Percentiles rank a stretch among this genome's conserved stretches.
Evolutionary conservation across 352 stramenopile species (phyloP).

Genomic region (Pythium volutum): DNA sequence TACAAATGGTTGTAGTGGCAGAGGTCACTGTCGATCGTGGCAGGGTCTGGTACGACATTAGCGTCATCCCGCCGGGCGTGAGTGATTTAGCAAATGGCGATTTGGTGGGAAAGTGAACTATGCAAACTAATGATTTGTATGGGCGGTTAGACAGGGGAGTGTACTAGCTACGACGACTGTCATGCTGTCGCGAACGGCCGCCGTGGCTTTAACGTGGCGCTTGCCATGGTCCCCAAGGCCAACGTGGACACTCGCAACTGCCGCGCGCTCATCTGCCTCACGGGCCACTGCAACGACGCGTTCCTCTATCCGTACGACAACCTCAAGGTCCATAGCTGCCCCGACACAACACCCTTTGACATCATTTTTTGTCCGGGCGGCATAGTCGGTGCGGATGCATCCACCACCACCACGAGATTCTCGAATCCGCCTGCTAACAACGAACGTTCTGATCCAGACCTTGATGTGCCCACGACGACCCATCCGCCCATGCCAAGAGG

Average conservation of each 20-base stretch:
- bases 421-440: conserved; percentile 2
- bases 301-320: conserved; percentile 34
- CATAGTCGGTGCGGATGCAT: not conserved
- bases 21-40: conserved; percentile 22
- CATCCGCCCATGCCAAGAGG: not conserved
- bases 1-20: conserved; percentile 19
- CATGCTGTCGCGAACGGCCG: conserved; percentile 13
- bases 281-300: conserved; percentile 25
- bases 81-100: conserved; percentile 2
- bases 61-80: conserved; percentile 29
- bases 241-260: conserved; percentile 31
- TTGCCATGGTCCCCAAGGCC: conserved; percentile 30
- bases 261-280: conserved; percentile 30
- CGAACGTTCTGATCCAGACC: not conserved
- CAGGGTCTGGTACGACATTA: conserved; percentile 35
- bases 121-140: not conserved
- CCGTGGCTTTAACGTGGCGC: conserved; percentile 40
- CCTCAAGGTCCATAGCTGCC: conserved; percentile 31
- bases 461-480: not conserved
- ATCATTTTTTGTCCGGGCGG: conserved; percentile 36
- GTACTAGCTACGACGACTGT: conserved; percentile 30
- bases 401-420: not conserved
- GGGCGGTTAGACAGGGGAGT: conserved; percentile 21
- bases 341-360: conserved; percentile 30
- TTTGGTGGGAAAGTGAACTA: not conserved